Percentiles rank a stretch among this genome's conserved stretches.
Conservation (phyloP, 176 grass and related monocot genomes). For the Zoysia pacifica region DNA sequence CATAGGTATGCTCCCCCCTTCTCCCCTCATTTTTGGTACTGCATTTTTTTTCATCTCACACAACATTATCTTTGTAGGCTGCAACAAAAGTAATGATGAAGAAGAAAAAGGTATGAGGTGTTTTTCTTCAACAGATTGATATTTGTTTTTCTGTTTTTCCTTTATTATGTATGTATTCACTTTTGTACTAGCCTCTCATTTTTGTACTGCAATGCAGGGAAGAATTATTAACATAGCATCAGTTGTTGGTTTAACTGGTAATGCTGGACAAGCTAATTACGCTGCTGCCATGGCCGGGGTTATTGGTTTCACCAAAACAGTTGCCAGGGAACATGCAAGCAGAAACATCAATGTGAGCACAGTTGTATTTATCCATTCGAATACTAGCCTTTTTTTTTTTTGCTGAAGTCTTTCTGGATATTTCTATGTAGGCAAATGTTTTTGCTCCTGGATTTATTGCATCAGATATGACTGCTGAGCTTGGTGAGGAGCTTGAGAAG, state of each 20-base stretch:
- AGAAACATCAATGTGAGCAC: slow-evolving; percentile 65
- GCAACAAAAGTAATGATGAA: slow-evolving; percentile 82
- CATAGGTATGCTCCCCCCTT: slow-evolving; percentile 41
- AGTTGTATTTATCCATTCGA: neutral
- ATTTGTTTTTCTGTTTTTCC: neutral
- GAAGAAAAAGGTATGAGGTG: slow-evolving; percentile 63
- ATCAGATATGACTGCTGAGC: slow-evolving; percentile 71
- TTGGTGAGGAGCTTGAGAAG: slow-evolving; percentile 64
- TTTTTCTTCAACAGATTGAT: slow-evolving; percentile 4
- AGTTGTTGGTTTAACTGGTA: slow-evolving; percentile 67
- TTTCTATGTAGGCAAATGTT: slow-evolving; percentile 61
- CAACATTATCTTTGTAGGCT: slow-evolving; percentile 45
- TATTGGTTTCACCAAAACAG: slow-evolving; percentile 71
- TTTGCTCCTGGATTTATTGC: slow-evolving; percentile 76
- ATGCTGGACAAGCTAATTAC: slow-evolving; percentile 69
- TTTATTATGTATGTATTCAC: neutral
- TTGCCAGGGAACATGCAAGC: slow-evolving; percentile 73
- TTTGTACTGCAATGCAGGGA: slow-evolving; percentile 40
- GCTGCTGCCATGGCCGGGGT: slow-evolving; percentile 71
- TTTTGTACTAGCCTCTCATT: neutral
- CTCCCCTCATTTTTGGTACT: neutral
- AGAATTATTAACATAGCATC: slow-evolving; percentile 70
- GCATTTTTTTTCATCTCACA: slow-evolving; percentile 9
- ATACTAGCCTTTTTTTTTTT: neutral
- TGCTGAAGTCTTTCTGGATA: slow-evolving; percentile 24